phyloP scores from a whole-genome alignment of 495 filamentous ascomycete genomes.

The Evansstolkia leycettana region DNA sequence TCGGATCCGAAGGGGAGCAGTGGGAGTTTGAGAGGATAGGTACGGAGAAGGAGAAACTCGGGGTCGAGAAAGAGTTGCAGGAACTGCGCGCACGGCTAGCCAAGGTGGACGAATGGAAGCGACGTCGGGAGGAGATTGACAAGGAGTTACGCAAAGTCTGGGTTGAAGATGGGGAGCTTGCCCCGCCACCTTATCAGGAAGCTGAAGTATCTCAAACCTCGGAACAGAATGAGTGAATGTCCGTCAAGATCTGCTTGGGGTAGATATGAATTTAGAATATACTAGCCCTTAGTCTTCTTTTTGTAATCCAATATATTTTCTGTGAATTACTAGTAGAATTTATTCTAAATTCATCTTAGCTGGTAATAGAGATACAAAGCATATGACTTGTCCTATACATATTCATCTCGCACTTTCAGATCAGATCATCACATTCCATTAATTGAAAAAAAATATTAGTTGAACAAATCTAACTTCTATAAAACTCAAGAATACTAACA shows the following conservation, averaged over 20 bases:
- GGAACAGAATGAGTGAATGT: conserved; percentile 1
- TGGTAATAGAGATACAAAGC: too few relatives aligned
- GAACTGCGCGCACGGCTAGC: conserved; percentile 68
- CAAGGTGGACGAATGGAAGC: conserved; percentile 75
- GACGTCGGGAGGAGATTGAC: conserved; percentile 65
- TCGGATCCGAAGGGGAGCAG: conserved; percentile 48
- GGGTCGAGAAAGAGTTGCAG: conserved; percentile 77
- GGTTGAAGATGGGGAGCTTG: conserved; percentile 31
- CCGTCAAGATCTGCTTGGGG: neutral
- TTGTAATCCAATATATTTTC: too few relatives aligned
- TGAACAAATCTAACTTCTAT: too few relatives aligned
- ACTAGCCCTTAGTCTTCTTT: too few relatives aligned
- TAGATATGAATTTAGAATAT: too few relatives aligned
- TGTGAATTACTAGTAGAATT: too few relatives aligned
- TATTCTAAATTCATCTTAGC: too few relatives aligned
- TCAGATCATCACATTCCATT: too few relatives aligned
- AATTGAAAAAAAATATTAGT: too few relatives aligned
- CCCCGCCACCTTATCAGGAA: conserved; percentile 22
- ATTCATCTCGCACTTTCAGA: too few relatives aligned
- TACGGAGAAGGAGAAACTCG: conserved; percentile 79
- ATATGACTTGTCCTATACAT: too few relatives aligned
- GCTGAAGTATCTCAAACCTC: conserved; percentile 1
- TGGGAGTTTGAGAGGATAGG: conserved; percentile 93
- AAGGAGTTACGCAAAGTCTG: conserved; percentile 51
- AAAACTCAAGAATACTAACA: too few relatives aligned